These are phyloP conservation scores for Bryopsis sp. DNA, from an alignment of 139 green algal genomes.

Conservation along the genomic window DNA sequence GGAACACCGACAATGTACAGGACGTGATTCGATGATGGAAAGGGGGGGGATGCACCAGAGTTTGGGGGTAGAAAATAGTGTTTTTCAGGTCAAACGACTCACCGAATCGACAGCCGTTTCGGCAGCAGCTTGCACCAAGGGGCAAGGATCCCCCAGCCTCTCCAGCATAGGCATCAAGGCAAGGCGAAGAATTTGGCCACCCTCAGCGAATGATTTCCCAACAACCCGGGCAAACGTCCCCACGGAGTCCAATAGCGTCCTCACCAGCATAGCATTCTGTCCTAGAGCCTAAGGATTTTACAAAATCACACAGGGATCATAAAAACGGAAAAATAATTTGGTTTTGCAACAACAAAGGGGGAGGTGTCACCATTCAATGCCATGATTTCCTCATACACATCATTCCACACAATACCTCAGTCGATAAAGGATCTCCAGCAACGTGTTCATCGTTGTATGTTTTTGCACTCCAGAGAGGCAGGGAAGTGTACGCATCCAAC, in stretches of 20 bases:
- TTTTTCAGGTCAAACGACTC: neutral
- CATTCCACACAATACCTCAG: too few relatives aligned
- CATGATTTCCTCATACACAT: too few relatives aligned
- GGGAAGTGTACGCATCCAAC: too few relatives aligned
- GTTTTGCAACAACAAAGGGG: neutral
- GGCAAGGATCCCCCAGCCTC: slow-evolving; percentile 46
- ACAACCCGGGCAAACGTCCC: slow-evolving; percentile 34
- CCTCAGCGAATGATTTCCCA: slow-evolving; percentile 33
- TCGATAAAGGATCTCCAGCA: too few relatives aligned
- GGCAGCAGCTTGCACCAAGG: slow-evolving; percentile 42
- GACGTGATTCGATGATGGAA: too few relatives aligned
- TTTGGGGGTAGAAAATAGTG: neutral
- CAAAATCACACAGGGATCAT: neutral
- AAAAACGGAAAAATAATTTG: neutral
- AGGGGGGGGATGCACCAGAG: too few relatives aligned
- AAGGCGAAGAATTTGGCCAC: slow-evolving; percentile 37
- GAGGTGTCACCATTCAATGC: neutral
- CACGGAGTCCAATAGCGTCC: slow-evolving; percentile 37
- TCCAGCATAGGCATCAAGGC: slow-evolving; percentile 67
- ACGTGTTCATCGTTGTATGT: too few relatives aligned
- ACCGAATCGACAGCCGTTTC: slow-evolving; percentile 27
- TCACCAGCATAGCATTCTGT: slow-evolving; percentile 54
- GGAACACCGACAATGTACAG: too few relatives aligned
- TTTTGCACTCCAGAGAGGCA: too few relatives aligned
- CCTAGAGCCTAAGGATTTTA: slow-evolving; percentile 34